Evolutionary conservation across 2,329 filamentous ascomycete genomes (phyloP).

Genomic region (Stachybotrys chartarum): DNA sequence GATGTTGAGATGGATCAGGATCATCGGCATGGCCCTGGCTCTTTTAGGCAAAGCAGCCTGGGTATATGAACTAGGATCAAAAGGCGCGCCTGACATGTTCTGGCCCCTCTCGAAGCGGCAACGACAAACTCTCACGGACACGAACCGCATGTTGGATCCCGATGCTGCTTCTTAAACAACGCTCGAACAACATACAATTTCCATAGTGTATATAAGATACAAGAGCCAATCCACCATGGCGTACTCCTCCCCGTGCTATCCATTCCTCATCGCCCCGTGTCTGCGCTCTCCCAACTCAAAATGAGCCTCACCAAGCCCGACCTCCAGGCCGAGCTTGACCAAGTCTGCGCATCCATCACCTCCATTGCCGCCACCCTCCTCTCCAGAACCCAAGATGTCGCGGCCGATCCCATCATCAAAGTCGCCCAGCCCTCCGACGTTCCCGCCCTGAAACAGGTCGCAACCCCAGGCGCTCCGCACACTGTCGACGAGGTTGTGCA

Average conservation of each 20-base stretch:
- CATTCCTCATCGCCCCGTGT: no score
- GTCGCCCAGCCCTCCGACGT: not conserved
- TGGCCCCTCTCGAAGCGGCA: not conserved
- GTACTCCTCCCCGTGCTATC: no score
- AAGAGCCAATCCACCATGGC: no score
- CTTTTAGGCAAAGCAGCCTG: no score
- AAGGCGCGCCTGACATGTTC: not conserved
- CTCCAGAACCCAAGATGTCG: not conserved
- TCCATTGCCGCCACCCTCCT: not conserved
- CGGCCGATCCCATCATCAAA: slow-evolving; percentile 1
- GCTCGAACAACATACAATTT: no score
- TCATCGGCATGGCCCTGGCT: no score
- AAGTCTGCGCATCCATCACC: not conserved
- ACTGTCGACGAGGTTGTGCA: not conserved
- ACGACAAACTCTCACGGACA: not conserved
- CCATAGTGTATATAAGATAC: no score
- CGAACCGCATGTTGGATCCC: no score
- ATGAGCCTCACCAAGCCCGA: not conserved
- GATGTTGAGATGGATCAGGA: no score
- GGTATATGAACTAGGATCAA: not conserved
- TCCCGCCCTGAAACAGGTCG: not conserved
- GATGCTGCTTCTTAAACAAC: no score
- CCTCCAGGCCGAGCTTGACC: not conserved
- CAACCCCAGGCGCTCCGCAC: not conserved
- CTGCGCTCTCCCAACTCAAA: no score